These are phyloP conservation scores for Meyerozyma guilliermondii DNA, from an alignment of 1,139 yeast genomes.

Conservation along the genomic window DNA sequence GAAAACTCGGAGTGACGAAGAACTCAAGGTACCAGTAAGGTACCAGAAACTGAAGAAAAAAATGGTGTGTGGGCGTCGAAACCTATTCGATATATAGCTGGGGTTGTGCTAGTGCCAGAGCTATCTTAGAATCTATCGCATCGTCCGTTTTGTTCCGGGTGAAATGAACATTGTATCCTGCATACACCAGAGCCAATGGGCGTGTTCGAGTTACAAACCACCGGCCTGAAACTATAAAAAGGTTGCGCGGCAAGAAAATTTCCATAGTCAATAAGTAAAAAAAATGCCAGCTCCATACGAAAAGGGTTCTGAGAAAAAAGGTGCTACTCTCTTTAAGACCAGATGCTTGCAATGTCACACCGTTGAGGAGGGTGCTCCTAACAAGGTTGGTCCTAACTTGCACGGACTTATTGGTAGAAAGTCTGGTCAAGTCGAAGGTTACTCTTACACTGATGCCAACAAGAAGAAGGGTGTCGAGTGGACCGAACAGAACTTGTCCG, in stretches of 20 bases:
- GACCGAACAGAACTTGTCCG: slow-evolving; percentile 85
- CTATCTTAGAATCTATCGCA: too few relatives aligned
- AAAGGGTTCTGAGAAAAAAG: slow-evolving; percentile 89
- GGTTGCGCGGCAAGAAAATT: slow-evolving; percentile 1
- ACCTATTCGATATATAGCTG: too few relatives aligned
- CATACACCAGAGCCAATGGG: slow-evolving; percentile 6
- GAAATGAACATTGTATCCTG: slow-evolving; percentile 2
- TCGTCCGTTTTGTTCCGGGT: too few relatives aligned
- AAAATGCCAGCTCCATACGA: slow-evolving; percentile 62
- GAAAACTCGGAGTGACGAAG: neutral
- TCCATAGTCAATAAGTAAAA: neutral
- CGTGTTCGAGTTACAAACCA: slow-evolving; percentile 4
- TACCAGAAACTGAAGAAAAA: too few relatives aligned
- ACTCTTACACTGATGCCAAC: slow-evolving; percentile 97
- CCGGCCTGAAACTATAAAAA: neutral
- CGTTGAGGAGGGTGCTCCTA: slow-evolving; percentile 90
- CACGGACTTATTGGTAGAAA: slow-evolving; percentile 90
- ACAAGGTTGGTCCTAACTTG: slow-evolving; percentile 99
- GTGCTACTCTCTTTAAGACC: slow-evolving; percentile 97
- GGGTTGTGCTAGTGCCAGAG: too few relatives aligned
- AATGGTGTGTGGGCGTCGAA: too few relatives aligned
- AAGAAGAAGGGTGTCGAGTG: slow-evolving; percentile 90
- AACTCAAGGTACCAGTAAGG: too few relatives aligned
- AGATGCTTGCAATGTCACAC: slow-evolving; percentile 99
- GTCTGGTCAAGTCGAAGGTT: slow-evolving; percentile 91